Evolutionary conservation across 139 green algal genomes (phyloP), one percentile per base, ranked within the genome.

Genomic region (Picochlorum sp.): DNA sequence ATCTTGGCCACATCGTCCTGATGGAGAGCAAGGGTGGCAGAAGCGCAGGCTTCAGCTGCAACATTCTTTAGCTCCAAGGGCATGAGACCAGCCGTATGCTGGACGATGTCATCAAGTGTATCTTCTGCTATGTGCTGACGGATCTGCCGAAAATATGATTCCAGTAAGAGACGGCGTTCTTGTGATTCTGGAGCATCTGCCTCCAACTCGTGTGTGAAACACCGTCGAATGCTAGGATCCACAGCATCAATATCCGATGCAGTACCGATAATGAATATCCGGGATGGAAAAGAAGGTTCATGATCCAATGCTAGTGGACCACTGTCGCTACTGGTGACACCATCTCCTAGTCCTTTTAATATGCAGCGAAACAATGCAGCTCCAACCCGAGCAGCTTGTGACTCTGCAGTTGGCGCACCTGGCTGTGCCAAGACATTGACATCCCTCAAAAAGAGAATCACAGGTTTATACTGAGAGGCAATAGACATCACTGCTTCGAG

Each of bases 131-230:
- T 34, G 20, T 37, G 9, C 3, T 18, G 30, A n/a, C 52, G 24
- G 13, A 21, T 4, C 10, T 9, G 6, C 14, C 30, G 6, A 8
- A 58, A 62, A 59, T 28, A 49, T 13, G 26, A 18, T 56, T 37
- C n/a, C 11, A 86, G 56, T 61, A 90, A 58, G 1, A 3, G 24
- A 21, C 79, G n/a, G 16, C 62, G 24, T 24, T 74, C 49, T 44
- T 14, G 11, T 23, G 34, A 14, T 38, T 69, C 66, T 8, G 84
- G 73, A 4, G 77, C 68, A 13, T 77, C 69, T 14, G 89, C 16
- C 6, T 51, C 44, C 0, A 96, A 11, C 56, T 90, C 78, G 68
- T 96, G 87, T 0, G 85, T 95, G 84, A 96, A 96, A 75, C 69
- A 84, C 44, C 84, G 74, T 6, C 87, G 75, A 41, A 96, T 54